These are phyloP conservation scores for Penicillium hesseltinei DNA, from an alignment of 2,329 filamentous ascomycete species.

Conservation along the genomic window DNA sequence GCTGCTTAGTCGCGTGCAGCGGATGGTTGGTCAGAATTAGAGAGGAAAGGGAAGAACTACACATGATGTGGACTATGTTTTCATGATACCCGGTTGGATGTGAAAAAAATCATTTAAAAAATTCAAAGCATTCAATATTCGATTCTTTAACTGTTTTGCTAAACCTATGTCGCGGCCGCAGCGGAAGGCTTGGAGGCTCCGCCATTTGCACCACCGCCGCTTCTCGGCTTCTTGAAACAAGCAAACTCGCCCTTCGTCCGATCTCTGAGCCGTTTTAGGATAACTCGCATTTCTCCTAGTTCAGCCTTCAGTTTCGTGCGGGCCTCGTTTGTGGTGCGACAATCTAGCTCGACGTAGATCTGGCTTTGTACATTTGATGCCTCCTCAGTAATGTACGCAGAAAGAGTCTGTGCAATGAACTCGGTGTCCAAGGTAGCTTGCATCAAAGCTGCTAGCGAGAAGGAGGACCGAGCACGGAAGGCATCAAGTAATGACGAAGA, in stretches of 20 bases:
- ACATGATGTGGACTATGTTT: conserved; percentile 12
- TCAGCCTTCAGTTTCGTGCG: conserved; percentile 77
- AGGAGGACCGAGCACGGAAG: conserved; percentile 66
- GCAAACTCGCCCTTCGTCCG: conserved; percentile 81
- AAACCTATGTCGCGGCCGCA: conserved; percentile 13
- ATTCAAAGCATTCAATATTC: conserved; percentile 11
- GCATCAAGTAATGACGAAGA: conserved; percentile 77
- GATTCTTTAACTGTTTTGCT: conserved; percentile 3
- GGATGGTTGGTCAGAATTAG: conserved; percentile 56
- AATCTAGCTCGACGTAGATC: conserved; percentile 89
- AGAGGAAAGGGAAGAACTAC: neutral
- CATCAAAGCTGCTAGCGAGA: conserved; percentile 80
- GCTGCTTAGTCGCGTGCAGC: conserved; percentile 74
- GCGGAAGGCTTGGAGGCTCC: conserved; percentile 24
- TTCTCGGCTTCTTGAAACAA: conserved; percentile 70
- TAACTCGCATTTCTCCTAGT: conserved; percentile 81
- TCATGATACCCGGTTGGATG: conserved; percentile 25
- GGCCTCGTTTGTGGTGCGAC: conserved; percentile 83
- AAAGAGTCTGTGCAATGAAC: conserved; percentile 91
- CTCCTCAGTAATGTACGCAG: conserved; percentile 80
- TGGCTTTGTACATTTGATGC: conserved; percentile 79
- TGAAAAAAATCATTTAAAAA: conserved; percentile 1
- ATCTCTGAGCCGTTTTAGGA: conserved; percentile 80
- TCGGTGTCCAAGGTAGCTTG: conserved; percentile 97
- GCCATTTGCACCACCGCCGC: conserved; percentile 11